Percentiles rank a stretch among this genome's conserved stretches.
Conservation (phyloP, 495 filamentous ascomycete genomes). For the Eremomyces bilateralis region DNA sequence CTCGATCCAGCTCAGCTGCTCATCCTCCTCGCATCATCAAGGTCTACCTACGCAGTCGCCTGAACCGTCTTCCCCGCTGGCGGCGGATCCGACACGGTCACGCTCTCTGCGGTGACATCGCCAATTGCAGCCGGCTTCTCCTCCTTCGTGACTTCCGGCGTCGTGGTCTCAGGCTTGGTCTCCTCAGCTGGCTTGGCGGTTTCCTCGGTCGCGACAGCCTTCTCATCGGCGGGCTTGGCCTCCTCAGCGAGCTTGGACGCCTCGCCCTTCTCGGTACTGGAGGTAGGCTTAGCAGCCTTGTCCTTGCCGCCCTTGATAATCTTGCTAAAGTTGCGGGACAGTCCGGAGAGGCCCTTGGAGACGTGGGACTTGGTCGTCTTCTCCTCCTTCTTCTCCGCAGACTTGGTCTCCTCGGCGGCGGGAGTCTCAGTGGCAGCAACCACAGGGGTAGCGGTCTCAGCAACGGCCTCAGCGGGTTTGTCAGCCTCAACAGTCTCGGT, state of each 20-base stretch:
- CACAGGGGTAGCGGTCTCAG: conserved; percentile 11
- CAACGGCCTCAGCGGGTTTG: conserved; percentile 10
- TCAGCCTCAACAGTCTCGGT: conserved; percentile 12
- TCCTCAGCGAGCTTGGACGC: conserved; percentile 2
- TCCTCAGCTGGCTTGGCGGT: conserved; percentile 2
- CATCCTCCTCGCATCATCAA: too few relatives aligned
- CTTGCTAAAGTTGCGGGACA: conserved; percentile 18
- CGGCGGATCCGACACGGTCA: conserved; percentile 16
- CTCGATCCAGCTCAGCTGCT: too few relatives aligned
- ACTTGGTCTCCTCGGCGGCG: conserved; percentile 2
- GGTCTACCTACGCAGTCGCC: conserved; percentile 20
- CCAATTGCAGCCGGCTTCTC: conserved; percentile 14
- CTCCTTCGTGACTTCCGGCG: conserved; percentile 14
- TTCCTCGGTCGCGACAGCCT: neutral
- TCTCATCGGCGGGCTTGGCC: neutral
- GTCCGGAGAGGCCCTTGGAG: conserved; percentile 19
- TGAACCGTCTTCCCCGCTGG: conserved; percentile 17
- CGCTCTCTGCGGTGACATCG: conserved; percentile 20
- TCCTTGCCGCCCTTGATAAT: conserved; percentile 15
- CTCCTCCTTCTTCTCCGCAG: conserved; percentile 14
- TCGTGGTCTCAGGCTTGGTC: conserved; percentile 7
- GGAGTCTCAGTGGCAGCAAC: conserved; percentile 2
- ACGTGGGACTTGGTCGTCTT: conserved; percentile 14
- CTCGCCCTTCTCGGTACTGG: conserved; percentile 20
- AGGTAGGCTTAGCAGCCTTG: conserved; percentile 18